phyloP scores from a whole-genome alignment of 371 early-diverging fungal species.

The Mortierella sp. region DNA sequence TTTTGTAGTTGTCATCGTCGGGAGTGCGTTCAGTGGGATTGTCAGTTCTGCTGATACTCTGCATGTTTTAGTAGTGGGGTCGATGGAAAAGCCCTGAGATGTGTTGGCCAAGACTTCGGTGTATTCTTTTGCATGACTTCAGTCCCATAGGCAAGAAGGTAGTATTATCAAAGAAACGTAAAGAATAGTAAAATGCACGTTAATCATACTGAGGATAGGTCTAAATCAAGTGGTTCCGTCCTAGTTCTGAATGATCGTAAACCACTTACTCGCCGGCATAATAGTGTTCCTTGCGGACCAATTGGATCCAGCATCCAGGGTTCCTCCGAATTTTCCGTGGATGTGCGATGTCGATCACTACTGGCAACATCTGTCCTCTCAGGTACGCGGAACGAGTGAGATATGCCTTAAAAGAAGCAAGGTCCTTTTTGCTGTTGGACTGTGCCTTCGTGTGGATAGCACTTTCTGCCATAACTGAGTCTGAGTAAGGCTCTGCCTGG shows the following conservation, averaged over 20 bases:
- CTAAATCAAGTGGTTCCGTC: neutral
- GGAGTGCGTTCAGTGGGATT: slow-evolving; percentile 19
- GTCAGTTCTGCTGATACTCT: slow-evolving; percentile 13
- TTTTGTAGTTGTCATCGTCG: slow-evolving; percentile 15
- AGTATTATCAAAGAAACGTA: too few species aligned
- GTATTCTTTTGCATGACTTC: slow-evolving; percentile 29
- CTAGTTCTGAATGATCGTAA: neutral
- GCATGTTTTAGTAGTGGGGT: slow-evolving; percentile 12
- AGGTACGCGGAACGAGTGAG: slow-evolving; percentile 21
- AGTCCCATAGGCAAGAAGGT: neutral
- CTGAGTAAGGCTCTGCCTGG: slow-evolving; percentile 10
- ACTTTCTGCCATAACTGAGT: slow-evolving; percentile 4
- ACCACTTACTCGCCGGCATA: slow-evolving; percentile 32
- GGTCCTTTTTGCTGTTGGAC: neutral
- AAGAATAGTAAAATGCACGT: neutral
- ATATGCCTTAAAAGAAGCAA: slow-evolving; percentile 13
- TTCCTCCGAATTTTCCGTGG: slow-evolving; percentile 17
- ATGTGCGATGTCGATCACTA: slow-evolving; percentile 30
- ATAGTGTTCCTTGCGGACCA: slow-evolving; percentile 24
- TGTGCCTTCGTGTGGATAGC: slow-evolving; percentile 4
- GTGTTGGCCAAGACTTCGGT: slow-evolving; percentile 10
- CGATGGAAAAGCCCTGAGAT: slow-evolving; percentile 13
- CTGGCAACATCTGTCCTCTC: slow-evolving; percentile 14
- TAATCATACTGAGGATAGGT: too few species aligned
- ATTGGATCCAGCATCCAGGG: slow-evolving; percentile 28